Conservation (phyloP, 2,329 filamentous ascomycete genomes). For the Rosellinia necatrix region DNA sequence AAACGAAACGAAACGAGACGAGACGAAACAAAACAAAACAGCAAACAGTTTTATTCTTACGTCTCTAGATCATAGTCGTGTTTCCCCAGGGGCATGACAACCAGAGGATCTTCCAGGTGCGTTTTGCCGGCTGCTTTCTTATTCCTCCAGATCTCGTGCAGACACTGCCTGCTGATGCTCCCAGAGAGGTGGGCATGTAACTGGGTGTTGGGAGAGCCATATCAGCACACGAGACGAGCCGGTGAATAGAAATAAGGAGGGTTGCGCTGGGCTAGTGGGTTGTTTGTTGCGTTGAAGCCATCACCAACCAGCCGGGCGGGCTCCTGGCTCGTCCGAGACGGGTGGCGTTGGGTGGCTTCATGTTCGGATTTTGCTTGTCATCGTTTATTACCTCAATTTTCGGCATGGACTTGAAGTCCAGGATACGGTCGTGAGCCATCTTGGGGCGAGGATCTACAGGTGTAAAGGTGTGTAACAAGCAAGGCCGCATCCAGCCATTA, state of each 20-base stretch:
- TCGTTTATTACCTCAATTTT: constrained; percentile 29
- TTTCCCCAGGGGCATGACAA: constrained; percentile 71
- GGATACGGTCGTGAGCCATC: constrained; percentile 2
- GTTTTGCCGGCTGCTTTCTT: constrained; percentile 60
- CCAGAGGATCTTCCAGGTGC: constrained; percentile 67
- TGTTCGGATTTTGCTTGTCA: not conserved
- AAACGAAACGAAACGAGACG: not conserved
- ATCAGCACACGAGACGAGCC: constrained; percentile 1
- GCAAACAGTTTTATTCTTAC: constrained; percentile 50
- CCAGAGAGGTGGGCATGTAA: constrained; percentile 22
- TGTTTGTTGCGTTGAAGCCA: too few relatives aligned
- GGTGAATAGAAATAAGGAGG: too few relatives aligned
- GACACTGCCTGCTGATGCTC: constrained; percentile 67
- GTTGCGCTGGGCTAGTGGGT: too few relatives aligned
- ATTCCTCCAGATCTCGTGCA: constrained; percentile 73
- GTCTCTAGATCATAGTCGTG: constrained; percentile 71
- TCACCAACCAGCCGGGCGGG: not conserved
- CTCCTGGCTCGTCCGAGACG: not conserved
- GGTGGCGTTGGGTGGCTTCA: not conserved
- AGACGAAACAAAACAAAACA: not conserved
- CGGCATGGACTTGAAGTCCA: constrained; percentile 32
- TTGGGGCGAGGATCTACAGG: not conserved
- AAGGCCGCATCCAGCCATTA: too few relatives aligned
- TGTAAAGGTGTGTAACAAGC: too few relatives aligned
- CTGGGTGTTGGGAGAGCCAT: not conserved